Percentiles rank a stretch among this genome's conserved stretches.
These are phyloP conservation scores for Plasmodiophora brassicae DNA, from an alignment of 208 protist species.

Conservation along the genomic window DNA sequence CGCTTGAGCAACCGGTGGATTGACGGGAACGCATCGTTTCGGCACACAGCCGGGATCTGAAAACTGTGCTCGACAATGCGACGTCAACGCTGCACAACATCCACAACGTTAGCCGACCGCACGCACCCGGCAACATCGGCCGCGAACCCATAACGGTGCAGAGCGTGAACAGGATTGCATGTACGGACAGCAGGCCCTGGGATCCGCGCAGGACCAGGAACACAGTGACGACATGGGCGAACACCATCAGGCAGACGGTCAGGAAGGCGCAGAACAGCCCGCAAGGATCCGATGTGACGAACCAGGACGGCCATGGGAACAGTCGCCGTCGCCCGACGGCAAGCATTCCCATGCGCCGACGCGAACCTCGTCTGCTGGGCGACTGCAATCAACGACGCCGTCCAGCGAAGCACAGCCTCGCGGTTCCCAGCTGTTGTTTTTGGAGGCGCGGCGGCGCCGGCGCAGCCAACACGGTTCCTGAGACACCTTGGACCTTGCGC, in stretches of 20 bases:
- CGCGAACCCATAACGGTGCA: background rate
- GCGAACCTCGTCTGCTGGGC: too few relatives aligned
- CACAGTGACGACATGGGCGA: slow-evolving; percentile 4
- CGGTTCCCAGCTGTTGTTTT: too few relatives aligned
- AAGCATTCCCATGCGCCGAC: too few relatives aligned
- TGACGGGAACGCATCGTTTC: background rate
- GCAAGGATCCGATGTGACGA: background rate
- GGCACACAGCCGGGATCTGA: background rate
- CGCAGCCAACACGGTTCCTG: too few relatives aligned
- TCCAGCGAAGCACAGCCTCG: too few relatives aligned
- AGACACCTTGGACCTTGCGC: too few relatives aligned
- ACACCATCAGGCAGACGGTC: background rate
- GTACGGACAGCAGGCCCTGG: background rate
- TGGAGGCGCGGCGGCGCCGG: too few relatives aligned
- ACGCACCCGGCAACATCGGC: background rate
- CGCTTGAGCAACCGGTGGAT: background rate
- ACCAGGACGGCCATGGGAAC: too few relatives aligned
- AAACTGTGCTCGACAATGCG: slow-evolving; percentile 12
- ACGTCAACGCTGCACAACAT: background rate
- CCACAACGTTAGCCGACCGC: background rate
- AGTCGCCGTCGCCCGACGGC: too few relatives aligned
- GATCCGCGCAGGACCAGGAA: background rate
- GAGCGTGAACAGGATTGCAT: background rate
- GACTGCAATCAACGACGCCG: too few relatives aligned
- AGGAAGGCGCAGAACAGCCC: background rate